Evolutionary conservation across 2,329 filamentous ascomycete species (phyloP).

Genomic region (Fusarium sacchari): DNA sequence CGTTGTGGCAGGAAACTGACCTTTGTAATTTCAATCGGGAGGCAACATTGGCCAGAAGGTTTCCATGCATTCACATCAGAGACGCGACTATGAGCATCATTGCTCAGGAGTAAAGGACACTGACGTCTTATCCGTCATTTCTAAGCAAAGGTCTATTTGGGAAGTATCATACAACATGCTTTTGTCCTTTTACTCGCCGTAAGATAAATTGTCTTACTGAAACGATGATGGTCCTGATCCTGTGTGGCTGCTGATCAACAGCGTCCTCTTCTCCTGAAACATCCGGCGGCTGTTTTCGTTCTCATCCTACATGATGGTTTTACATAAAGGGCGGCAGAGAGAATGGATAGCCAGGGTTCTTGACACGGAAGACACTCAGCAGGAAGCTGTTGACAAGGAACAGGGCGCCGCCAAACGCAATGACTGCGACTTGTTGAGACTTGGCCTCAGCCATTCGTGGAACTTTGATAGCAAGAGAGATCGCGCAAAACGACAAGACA

Average conservation of each 20-base stretch:
- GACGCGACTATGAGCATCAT: not conserved
- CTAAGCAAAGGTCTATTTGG: constrained; percentile 8
- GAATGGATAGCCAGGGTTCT: constrained; percentile 96
- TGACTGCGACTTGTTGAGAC: constrained; percentile 81
- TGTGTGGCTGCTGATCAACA: not conserved
- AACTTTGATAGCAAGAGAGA: constrained; percentile 90
- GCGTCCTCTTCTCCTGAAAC: not conserved
- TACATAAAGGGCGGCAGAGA: constrained; percentile 88
- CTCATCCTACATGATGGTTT: constrained; percentile 13
- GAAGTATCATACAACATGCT: constrained; percentile 14
- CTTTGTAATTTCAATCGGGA: not conserved
- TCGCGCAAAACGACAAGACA: constrained; percentile 86
- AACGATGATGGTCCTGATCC: not conserved
- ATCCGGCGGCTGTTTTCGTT: not conserved
- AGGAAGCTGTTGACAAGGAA: constrained; percentile 93
- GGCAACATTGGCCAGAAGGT: not conserved
- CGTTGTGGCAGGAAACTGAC: not conserved
- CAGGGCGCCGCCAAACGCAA: constrained; percentile 81
- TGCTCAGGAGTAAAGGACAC: not conserved
- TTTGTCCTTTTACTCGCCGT: not conserved
- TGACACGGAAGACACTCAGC: constrained; percentile 90
- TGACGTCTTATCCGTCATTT: not conserved
- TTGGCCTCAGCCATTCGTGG: constrained; percentile 84
- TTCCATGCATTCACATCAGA: not conserved
- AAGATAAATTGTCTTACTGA: not conserved